Percentiles rank a stretch among this genome's conserved stretches.
phyloP scores from a whole-genome alignment of 176 grass and related monocot genomes.

The Oryza rufipogon region DNA sequence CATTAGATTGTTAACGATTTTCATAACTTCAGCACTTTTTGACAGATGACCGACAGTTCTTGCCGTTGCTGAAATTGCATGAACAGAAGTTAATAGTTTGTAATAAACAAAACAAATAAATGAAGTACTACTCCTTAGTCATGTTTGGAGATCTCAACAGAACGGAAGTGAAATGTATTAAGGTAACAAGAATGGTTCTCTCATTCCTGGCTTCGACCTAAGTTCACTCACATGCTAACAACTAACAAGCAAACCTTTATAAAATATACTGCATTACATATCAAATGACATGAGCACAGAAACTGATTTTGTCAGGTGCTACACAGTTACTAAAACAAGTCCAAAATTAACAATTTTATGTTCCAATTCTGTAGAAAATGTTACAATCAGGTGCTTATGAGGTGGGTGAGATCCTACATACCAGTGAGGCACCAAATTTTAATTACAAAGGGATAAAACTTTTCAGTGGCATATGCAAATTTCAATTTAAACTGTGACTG shows the following conservation, averaged over 20 bases:
- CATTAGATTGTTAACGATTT: constrained; percentile 83
- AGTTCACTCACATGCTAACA: not conserved
- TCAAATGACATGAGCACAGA: constrained; percentile 25
- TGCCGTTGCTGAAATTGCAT: constrained; percentile 69
- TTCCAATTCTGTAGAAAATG: not conserved
- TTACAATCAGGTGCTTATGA: not conserved
- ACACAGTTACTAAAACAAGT: not conserved
- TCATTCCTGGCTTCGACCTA: not conserved
- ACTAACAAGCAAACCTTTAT: constrained; percentile 16
- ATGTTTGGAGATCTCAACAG: constrained; percentile 12
- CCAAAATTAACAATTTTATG: not conserved
- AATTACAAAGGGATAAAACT: not conserved
- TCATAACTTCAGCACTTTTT: constrained; percentile 94
- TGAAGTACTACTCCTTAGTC: not conserved
- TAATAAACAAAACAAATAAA: constrained; percentile 28
- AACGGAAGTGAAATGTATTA: constrained; percentile 6
- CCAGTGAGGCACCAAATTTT: not conserved
- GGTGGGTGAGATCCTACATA: not conserved
- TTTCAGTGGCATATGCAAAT: constrained; percentile 7
- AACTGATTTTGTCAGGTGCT: constrained; percentile 1
- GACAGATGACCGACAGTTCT: constrained; percentile 86
- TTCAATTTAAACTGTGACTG: not conserved
- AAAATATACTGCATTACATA: not conserved
- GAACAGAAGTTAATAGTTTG: constrained; percentile 15
- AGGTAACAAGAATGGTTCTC: not conserved